Percentiles rank a stretch among this genome's conserved stretches.
Conservation (phyloP, 2,329 filamentous ascomycete genomes). For the Pseudogymnoascus sp. region DNA sequence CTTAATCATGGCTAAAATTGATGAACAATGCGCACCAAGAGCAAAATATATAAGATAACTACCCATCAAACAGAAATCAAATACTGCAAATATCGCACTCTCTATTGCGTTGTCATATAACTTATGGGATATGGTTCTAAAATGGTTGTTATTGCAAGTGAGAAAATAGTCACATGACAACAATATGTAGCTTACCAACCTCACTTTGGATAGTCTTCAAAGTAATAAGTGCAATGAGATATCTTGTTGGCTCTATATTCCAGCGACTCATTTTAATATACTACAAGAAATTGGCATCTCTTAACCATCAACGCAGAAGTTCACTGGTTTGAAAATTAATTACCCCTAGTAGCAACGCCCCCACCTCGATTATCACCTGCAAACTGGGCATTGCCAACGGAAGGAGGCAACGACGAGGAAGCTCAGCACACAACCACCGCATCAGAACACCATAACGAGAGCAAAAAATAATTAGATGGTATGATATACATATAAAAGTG, state of each 20-base stretch:
- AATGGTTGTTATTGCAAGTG: background rate
- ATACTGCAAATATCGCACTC: no score
- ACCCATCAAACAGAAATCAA: no score
- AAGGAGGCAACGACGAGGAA: background rate
- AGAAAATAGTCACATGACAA: background rate
- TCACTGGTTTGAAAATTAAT: background rate
- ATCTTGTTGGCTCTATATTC: background rate
- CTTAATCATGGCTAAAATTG: no score
- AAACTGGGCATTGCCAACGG: background rate
- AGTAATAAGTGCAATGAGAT: background rate
- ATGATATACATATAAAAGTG: background rate
- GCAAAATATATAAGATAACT: no score
- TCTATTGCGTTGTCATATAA: background rate
- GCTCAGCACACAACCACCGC: background rate
- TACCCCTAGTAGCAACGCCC: background rate
- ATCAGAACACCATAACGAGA: background rate
- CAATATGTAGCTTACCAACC: background rate
- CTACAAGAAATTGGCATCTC: background rate
- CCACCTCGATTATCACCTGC: background rate
- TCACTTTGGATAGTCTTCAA: background rate
- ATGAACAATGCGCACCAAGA: no score
- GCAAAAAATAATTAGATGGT: background rate
- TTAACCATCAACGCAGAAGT: background rate
- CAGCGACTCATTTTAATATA: background rate
- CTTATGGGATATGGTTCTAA: background rate